Base-by-base conservation (phyloP, 2,329 filamentous ascomycete genomes). In the Diaporthe ampelina region DNA sequence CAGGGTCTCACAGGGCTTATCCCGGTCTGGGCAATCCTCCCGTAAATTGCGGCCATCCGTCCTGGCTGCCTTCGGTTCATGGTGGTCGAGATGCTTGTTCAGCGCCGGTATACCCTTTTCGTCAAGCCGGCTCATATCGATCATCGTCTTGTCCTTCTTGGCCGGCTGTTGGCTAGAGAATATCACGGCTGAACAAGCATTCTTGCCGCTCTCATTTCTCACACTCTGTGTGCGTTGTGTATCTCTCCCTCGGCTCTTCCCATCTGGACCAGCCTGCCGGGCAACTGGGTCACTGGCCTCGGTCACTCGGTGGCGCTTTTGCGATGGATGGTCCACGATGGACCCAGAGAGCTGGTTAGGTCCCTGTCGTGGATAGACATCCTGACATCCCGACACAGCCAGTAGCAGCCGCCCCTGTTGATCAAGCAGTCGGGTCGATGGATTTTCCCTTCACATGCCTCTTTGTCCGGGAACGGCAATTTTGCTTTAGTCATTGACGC, bases 121-220 rank as follows among this genome's bases (percentile, higher is more conserved):
- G 63, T 52, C 63, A 37, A 67, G 63, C 63, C 63, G 63, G 61
- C 11, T 52, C 29, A 67, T 67, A 37, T 32, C 13, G 63, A 67
- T 67, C 63, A 40, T 52, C 63, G 15, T 35, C 63, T 67, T 67
- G 63, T 67, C 63, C 63, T 67, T 67, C 63, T 67, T 52, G 63
- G 63, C 63, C 45, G 43, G 29, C 45, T 19, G 45, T 7, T 52
- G 63, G 63, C 45, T 37, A 67, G 63, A 67, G 6, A 67, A 67
- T 52, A 67, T 37, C 45, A 52, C 29, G 63, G 63, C 63, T 37
- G 37, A 15, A 24, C 3, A 21, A n/a, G 29, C 45, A 52, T 37
- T 11, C 21, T 19, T 4, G 6, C 21, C 19, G 63, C 37, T 26
- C 24, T 26, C 8, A 10, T 52, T 52, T 11, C 13, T 17, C n/a